Evolutionary conservation across 495 filamentous ascomycete genomes (phyloP).

Genomic region (Poronia punctata): DNA sequence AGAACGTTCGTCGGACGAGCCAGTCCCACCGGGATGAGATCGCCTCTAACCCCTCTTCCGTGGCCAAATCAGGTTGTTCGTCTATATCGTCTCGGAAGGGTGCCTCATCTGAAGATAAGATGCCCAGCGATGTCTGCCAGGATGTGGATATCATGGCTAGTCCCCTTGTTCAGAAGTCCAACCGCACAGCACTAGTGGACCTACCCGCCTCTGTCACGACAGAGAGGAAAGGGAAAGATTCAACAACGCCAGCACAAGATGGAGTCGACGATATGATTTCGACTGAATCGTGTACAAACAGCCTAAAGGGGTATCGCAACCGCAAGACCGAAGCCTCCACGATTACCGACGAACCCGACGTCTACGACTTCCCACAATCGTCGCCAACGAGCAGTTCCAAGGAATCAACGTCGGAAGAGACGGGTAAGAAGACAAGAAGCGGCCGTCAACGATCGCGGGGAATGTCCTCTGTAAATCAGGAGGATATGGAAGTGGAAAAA

Average conservation of each 20-base stretch:
- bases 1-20: slow-evolving; percentile 30
- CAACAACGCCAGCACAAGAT: slow-evolving; percentile 3
- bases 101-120: slow-evolving; percentile 3
- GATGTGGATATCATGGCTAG: slow-evolving; percentile 19
- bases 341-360: slow-evolving; percentile 18
- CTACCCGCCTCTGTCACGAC: slow-evolving; percentile 24
- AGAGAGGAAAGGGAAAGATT: slow-evolving; percentile 26
- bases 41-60: slow-evolving; percentile 15
- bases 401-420: slow-evolving; percentile 9
- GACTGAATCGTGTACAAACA: slow-evolving; percentile 8
- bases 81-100: slow-evolving; percentile 16
- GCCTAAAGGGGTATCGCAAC: slow-evolving; percentile 16
- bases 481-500: slow-evolving; percentile 16
- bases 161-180: slow-evolving; percentile 17
- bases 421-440: slow-evolving; percentile 10
- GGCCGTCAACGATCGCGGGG: slow-evolving; percentile 20
- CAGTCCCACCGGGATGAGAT: slow-evolving; percentile 26
- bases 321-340: slow-evolving; percentile 20
- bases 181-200: slow-evolving; percentile 10
- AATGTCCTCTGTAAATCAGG: slow-evolving; percentile 16
- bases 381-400: slow-evolving; percentile 15
- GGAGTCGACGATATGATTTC: background rate
- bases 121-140: background rate
- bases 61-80: slow-evolving; percentile 15
- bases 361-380: slow-evolving; percentile 33